phyloP scores from a whole-genome alignment of 129 eudicot species.

The Silybum marianum region DNA sequence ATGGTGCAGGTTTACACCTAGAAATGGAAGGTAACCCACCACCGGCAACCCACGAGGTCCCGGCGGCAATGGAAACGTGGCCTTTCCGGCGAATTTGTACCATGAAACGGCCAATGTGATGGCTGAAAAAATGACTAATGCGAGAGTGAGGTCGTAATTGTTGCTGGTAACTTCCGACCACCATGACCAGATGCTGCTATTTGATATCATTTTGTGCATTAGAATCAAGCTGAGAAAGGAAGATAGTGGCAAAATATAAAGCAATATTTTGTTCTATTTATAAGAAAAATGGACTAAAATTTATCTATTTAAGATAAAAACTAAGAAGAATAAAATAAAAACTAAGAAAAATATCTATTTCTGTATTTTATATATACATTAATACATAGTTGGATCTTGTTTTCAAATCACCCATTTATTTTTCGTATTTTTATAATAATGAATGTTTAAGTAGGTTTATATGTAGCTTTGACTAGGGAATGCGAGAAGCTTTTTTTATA shows the following conservation, averaged over 20 bases:
- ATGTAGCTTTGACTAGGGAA: too few relatives aligned
- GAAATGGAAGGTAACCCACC: neutral
- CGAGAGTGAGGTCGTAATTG: neutral
- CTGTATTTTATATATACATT: too few relatives aligned
- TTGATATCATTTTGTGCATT: neutral
- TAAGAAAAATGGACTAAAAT: neutral
- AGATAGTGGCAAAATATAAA: neutral
- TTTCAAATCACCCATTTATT: too few relatives aligned
- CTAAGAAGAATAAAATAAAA: too few relatives aligned
- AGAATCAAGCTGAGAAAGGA: neutral
- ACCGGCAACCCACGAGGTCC: constrained; percentile 34
- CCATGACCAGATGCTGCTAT: neutral
- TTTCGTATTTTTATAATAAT: too few relatives aligned
- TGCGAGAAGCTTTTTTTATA: too few relatives aligned
- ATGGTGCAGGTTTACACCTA: neutral
- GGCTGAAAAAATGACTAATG: neutral
- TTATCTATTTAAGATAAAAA: too few relatives aligned
- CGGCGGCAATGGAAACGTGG: constrained; percentile 32
- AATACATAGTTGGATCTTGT: too few relatives aligned
- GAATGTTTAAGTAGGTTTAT: too few relatives aligned
- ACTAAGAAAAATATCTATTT: too few relatives aligned
- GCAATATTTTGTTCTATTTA: neutral
- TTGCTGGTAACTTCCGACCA: neutral
- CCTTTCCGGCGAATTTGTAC: neutral
- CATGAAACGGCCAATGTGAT: neutral